Base-by-base conservation (phyloP, 2,329 filamentous ascomycete genomes). In the Ophiosphaerella narmari region DNA sequence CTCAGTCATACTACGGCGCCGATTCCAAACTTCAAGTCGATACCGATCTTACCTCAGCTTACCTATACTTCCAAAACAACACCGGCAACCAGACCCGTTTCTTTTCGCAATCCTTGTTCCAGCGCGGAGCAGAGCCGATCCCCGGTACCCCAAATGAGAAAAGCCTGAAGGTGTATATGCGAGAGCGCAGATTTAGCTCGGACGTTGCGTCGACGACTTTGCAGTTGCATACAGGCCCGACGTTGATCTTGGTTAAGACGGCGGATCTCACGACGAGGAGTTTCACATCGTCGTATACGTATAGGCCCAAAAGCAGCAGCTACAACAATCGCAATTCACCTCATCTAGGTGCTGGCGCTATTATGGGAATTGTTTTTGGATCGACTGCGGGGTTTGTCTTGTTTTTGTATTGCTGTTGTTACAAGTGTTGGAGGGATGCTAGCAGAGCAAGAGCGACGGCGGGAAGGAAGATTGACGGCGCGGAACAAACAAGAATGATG, bases 181-280 rank as follows among this genome's bases (percentile, higher is more conserved):
- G 31, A 14, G 48, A 51, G 29, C 42, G 41, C 6, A 37, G 31
- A n/a, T 26, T 23, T 9, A 34, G 37, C 11, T 24, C 36, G 2
- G 24, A 6, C 7, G 18, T 21, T 21, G 3, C 18, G 18, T 21
- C 18, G 18, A 21, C 18, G 4, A 49, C 54, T 29, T 16, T 48
- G 5, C 21, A 46, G 14, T 32, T 38, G 5, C 35, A 58, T 26
- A 40, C 46, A 4, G 60, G 58, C 5, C 60, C 54, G 3, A 50
- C 49, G n/a, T 24, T 63, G 2, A 49, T 50, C 5, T 26, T 63
- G 1, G 55, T 59, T 1, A 44, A 56, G 33, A 59, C 50, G 2
- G 53, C 44, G 14, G 43, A 47, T n/a, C 48, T 34, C 9, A 32
- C 44, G 7, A 44, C 39, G 24, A 41, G 12, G 24, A 41, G 12